Evolutionary conservation across 2,329 filamentous ascomycete genomes (phyloP).

Genomic region (Didymella arachidicola): DNA sequence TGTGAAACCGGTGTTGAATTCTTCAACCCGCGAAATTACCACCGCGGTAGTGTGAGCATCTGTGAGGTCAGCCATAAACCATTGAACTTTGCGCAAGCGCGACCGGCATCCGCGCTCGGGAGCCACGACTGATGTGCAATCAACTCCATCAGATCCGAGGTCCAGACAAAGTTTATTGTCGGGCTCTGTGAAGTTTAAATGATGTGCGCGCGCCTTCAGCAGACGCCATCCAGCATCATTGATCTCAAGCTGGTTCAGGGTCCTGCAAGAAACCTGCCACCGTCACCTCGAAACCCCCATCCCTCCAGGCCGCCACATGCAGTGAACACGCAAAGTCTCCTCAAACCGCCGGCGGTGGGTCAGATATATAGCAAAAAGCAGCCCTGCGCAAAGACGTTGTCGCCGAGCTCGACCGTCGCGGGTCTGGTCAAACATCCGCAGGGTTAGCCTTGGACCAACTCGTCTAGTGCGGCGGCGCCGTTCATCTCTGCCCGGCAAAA

Average conservation of each 20-base stretch:
- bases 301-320: conserved; percentile 8
- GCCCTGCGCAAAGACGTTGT: conserved; percentile 20
- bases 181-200: conserved; percentile 16
- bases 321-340: conserved; percentile 7
- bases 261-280: conserved; percentile 13
- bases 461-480: conserved; percentile 32
- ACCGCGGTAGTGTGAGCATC: neutral
- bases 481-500: conserved; percentile 37
- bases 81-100: conserved; percentile 10
- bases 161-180: conserved; percentile 18
- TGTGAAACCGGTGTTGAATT: neutral
- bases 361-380: conserved; percentile 21
- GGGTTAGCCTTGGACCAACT: conserved; percentile 17
- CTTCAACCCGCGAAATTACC: conserved; percentile 3
- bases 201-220: conserved; percentile 7
- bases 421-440: conserved; percentile 30
- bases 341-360: conserved; percentile 18
- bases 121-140: conserved; percentile 9
- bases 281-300: conserved; percentile 10
- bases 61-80: conserved; percentile 3
- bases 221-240: conserved; percentile 5
- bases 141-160: conserved; percentile 11
- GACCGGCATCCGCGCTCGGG: neutral
- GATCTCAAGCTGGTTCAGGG: conserved; percentile 10
- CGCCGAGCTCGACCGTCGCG: conserved; percentile 23